Evolutionary conservation across 169 alveolate species (phyloP).

Genomic region (Babesia bigemina): DNA sequence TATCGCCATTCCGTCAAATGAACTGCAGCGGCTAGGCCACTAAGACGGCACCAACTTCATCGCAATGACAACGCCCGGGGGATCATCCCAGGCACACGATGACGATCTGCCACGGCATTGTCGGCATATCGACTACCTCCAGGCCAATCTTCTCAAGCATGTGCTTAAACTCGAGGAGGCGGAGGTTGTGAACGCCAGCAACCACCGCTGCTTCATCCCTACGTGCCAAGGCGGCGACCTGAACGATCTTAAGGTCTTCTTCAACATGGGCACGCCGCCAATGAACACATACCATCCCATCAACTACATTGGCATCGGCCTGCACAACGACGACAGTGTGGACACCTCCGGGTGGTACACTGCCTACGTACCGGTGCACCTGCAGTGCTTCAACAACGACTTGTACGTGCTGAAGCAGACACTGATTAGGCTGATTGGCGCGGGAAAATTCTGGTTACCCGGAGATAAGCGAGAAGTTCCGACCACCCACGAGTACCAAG

Average conservation of each 20-base stretch:
- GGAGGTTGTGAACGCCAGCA: slow-evolving; percentile 45
- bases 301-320: slow-evolving; percentile 67
- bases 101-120: slow-evolving; percentile 14
- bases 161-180: slow-evolving; percentile 37
- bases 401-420: slow-evolving; percentile 24
- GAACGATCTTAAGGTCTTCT: slow-evolving; percentile 32
- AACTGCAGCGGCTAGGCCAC: too few species aligned
- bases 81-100: too few species aligned
- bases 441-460: slow-evolving; percentile 16
- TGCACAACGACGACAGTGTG: slow-evolving; percentile 15
- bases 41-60: too few species aligned
- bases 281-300: slow-evolving; percentile 56
- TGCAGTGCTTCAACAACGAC: slow-evolving; percentile 35
- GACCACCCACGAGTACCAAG: neutral
- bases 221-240: slow-evolving; percentile 40
- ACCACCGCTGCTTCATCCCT: slow-evolving; percentile 55
- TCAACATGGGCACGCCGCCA: slow-evolving; percentile 58
- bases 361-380: slow-evolving; percentile 65
- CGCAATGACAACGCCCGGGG: too few species aligned
- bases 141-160: slow-evolving; percentile 20
- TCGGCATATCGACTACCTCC: slow-evolving; percentile 44
- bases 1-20: too few species aligned
- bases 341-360: slow-evolving; percentile 60
- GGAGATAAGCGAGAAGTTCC: neutral
- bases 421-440: slow-evolving; percentile 30